These are phyloP conservation scores for Stentor coeruleus DNA, from an alignment of 73 alveolate genomes.

Conservation along the genomic window DNA sequence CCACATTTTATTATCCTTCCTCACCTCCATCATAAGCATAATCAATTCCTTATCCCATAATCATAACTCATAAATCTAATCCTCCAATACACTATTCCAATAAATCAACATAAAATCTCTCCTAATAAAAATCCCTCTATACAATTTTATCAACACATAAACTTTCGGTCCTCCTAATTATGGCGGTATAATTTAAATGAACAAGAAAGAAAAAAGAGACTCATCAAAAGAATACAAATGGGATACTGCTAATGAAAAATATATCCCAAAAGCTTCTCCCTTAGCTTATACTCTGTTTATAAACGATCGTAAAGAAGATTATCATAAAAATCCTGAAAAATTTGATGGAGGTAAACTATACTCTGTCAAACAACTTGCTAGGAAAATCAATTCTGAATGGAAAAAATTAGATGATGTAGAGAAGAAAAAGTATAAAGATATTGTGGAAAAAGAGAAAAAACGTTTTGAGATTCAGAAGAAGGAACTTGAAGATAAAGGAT, in stretches of 20 bases:
- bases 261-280: neutral
- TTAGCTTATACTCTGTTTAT: neutral
- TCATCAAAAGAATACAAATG: neutral
- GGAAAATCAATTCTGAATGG: neutral
- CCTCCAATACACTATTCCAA: too few relatives aligned
- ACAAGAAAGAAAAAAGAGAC: neutral
- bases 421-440: too few relatives aligned
- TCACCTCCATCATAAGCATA: too few relatives aligned
- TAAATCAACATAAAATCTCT: too few relatives aligned
- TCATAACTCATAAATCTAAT: too few relatives aligned
- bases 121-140: too few relatives aligned
- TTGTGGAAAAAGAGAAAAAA: neutral
- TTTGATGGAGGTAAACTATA: neutral
- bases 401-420: neutral
- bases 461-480: neutral
- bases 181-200: constrained; percentile 10
- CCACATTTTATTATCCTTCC: too few relatives aligned
- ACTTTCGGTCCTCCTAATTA: neutral
- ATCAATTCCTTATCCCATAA: too few relatives aligned
- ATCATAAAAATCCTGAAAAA: neutral
- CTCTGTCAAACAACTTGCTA: neutral
- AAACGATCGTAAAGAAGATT: neutral
- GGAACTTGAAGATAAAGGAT: neutral
- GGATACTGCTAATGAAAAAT: neutral
- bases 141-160: too few relatives aligned